Conservation (phyloP, 2,329 filamentous ascomycete genomes). For the Ophiognomonia clavigignenti-juglandacearum region DNA sequence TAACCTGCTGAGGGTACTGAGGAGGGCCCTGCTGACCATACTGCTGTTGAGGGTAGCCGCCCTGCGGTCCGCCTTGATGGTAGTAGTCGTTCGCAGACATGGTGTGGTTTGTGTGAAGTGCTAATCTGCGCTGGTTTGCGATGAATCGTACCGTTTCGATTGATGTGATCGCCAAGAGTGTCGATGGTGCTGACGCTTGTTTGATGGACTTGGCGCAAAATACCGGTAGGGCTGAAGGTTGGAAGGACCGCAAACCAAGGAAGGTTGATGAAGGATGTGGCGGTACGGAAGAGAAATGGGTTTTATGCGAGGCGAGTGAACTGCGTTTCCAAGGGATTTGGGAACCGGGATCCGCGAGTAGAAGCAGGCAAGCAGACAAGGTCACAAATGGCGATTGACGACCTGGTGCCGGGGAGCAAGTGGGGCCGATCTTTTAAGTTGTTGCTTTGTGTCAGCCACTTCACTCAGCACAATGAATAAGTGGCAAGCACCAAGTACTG, state of each 20-base stretch:
- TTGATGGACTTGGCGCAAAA: constrained; percentile 11
- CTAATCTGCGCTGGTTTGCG: constrained; percentile 11
- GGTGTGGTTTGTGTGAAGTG: too few species aligned
- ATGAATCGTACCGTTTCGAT: constrained; percentile 1
- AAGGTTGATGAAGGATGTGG: background rate
- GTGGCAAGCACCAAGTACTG: too few species aligned
- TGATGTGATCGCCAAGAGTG: background rate
- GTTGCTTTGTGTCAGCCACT: too few species aligned
- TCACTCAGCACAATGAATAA: too few species aligned
- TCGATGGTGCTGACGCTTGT: background rate
- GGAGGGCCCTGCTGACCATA: constrained; percentile 29
- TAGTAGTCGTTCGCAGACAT: constrained; percentile 34
- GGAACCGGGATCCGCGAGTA: constrained; percentile 1
- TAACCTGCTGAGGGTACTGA: constrained; percentile 39
- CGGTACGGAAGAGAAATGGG: background rate
- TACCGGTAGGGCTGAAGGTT: constrained; percentile 3
- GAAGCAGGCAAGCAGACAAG: too few species aligned
- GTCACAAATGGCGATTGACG: too few species aligned
- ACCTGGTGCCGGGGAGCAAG: too few species aligned
- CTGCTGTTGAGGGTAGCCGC: background rate
- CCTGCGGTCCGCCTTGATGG: constrained; percentile 23
- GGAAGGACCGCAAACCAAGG: background rate
- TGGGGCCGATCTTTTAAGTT: too few species aligned
- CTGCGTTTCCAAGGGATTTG: too few species aligned
- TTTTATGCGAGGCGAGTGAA: too few species aligned